Base-by-base conservation (phyloP, 2,329 filamentous ascomycete species). In the Aspergillus sclerotialis region DNA sequence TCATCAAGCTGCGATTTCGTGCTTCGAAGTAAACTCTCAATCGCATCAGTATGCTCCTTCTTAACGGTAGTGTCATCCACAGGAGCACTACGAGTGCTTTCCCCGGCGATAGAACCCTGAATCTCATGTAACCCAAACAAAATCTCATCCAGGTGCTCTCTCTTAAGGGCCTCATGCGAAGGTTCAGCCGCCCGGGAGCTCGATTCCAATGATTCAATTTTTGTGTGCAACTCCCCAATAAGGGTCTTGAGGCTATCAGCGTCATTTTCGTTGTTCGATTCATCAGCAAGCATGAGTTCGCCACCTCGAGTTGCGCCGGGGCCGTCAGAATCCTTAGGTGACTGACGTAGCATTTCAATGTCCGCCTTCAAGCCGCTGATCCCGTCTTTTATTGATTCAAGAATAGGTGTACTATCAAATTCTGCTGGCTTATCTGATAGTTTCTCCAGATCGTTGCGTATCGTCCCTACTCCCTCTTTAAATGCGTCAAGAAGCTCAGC, bases 1-100 rank as follows among this genome's bases (percentile, higher is more conserved):
- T 94, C 88, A 38, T 95, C 90, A 7, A 96, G 68, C 30, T 84
- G 84, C 4, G 82, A 79, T 57, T 95, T 95, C 19, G 88, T 89
- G 56, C 94, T 94, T 27, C 83, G 79, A 9, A 96, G 72, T 31
- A 96, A 79, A 0, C 84, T 93, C 60, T 95, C 90, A 38, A 96
- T 89, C 8, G 87, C 87, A 41, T 90, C 79, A 0, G 89, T 85
- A 48, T 96, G 89, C 45, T 94, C 87, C 54, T 85, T 85, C 19
- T 72, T 78, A 5, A 82, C 80, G 2, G 70, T 58, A 24, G 79
- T 77, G 30, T 73, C 69, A 10, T 64, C 54, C 8, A 45, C 43
- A 16, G 47, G 42, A n/a, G 38, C 44, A 8, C 63, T 64, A n/a
- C 65, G 56, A 46, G 70, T 49, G 47, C 70, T 51, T 39, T 76